Base-by-base conservation (phyloP, 1,284 basidiomycete species). In the Peniophora sp. region DNA sequence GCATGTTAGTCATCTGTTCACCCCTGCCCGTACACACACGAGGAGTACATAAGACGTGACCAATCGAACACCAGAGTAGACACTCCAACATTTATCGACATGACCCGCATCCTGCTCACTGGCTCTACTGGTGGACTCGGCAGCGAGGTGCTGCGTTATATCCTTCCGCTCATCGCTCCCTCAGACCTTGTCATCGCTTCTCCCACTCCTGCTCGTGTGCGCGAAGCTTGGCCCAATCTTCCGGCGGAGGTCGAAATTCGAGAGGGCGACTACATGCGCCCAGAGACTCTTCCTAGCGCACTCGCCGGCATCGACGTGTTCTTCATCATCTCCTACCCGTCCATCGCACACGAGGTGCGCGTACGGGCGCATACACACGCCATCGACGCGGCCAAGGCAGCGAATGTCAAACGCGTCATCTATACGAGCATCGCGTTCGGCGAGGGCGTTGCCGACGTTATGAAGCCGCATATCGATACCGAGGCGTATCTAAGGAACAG, bases 401-500 rank as follows among this genome's bases (percentile, higher is more conserved):
- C 51, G 2, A 65, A 64, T 1, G 56, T 71, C 54, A 58, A 61
- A 54, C 67, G 62, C 52, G 53, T 72, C 48, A 68, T 65, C 57
- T 72, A 72, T 55, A 72, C 70, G 22, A 68, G 65, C 20, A 64
- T 71, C 49, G 64, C 63, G 36, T 70, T 66, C 53, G 66, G 59
- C 15, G 58, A 56, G 43, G 61, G 60, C 37, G 62, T 67, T 3
- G 66, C 58, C 22, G 66, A 57, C 20, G 67, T 69, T 37, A 67
- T 68, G 64, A 60, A 61, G 49, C 67, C 68, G 3, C 69, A 72
- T 55, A 48, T 65, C 41, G 63, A 62, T 47, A 70, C 68, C 18
- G 70, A 72, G 57, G 47, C 47, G 42, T 66, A 68, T 48, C 54
- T 73, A n/a, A 63, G 62, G 56, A 43, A 59, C 51, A 64, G 63